Conservation (phyloP, 1,284 basidiomycete genomes). For the Singerocomus inundabilis region DNA sequence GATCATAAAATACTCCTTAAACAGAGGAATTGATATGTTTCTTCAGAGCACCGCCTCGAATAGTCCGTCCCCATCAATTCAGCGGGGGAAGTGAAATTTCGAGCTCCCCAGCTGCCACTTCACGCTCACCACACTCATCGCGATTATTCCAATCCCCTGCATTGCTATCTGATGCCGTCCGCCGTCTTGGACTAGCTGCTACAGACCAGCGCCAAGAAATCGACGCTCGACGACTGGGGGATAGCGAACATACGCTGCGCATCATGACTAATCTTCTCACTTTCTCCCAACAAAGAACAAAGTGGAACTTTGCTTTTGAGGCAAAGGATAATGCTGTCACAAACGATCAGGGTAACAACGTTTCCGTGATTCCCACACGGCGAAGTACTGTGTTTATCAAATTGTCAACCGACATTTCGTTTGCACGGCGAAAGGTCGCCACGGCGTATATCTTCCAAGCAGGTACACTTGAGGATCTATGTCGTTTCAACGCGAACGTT, state of each 20-base stretch:
- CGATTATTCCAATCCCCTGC: constrained; percentile 61
- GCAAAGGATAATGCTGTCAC: constrained; percentile 12
- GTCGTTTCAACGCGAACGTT: constrained; percentile 57
- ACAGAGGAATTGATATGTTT: constrained; percentile 84
- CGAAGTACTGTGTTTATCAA: constrained; percentile 69
- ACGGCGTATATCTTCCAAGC: constrained; percentile 57
- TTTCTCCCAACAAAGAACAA: constrained; percentile 49
- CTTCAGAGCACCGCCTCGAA: constrained; percentile 74
- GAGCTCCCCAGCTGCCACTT: constrained; percentile 42
- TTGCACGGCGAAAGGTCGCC: constrained; percentile 63
- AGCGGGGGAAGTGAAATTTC: constrained; percentile 44
- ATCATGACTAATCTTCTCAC: constrained; percentile 74
- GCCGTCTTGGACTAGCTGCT: constrained; percentile 57
- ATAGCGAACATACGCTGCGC: constrained; percentile 54
- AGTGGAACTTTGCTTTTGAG: constrained; percentile 37
- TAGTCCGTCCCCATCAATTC: constrained; percentile 51
- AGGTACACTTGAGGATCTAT: constrained; percentile 46
- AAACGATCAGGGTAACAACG: constrained; percentile 28
- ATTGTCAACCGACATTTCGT: constrained; percentile 53
- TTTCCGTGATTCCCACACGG: constrained; percentile 44
- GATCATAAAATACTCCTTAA: neutral
- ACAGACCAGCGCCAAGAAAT: constrained; percentile 43
- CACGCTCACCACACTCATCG: constrained; percentile 34
- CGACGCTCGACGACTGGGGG: constrained; percentile 46
- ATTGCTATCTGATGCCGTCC: constrained; percentile 66